Conservation (phyloP, 2,329 filamentous ascomycete genomes). For the Talaromyces sp. region DNA sequence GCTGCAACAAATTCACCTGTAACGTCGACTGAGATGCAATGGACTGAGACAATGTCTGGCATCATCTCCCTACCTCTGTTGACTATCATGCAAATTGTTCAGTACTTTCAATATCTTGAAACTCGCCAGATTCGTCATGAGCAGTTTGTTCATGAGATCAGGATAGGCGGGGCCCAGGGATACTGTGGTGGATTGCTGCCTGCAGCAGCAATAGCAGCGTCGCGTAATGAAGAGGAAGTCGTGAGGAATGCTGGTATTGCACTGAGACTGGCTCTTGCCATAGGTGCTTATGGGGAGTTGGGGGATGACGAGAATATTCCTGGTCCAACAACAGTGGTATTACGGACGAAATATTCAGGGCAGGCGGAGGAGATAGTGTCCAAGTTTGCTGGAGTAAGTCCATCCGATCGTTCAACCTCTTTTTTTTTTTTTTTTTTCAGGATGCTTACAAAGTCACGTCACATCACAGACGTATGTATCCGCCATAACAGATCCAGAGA, state of each 20-base stretch:
- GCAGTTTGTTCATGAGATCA: slow-evolving; percentile 7
- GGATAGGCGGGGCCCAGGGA: slow-evolving; percentile 3
- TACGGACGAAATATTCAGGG: slow-evolving; percentile 8
- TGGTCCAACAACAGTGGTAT: slow-evolving; percentile 10
- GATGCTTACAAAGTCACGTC: not conserved
- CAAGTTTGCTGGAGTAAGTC: slow-evolving; percentile 9
- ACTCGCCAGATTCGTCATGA: not conserved
- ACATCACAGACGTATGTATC: slow-evolving; percentile 9
- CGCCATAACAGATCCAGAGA: slow-evolving; percentile 10
- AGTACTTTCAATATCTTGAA: slow-evolving; percentile 12
- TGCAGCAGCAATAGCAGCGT: slow-evolving; percentile 6
- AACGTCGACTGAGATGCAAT: not conserved
- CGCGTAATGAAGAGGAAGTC: slow-evolving; percentile 5
- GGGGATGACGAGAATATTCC: slow-evolving; percentile 8
- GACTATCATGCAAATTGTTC: slow-evolving; percentile 8
- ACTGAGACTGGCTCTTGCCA: slow-evolving; percentile 1
- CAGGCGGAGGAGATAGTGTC: slow-evolving; percentile 9
- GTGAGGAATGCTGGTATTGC: slow-evolving; percentile 7
- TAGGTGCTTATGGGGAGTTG: slow-evolving; percentile 9
- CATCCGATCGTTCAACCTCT: no score
- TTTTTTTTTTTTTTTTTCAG: no score
- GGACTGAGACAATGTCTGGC: slow-evolving; percentile 12
- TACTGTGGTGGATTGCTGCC: slow-evolving; percentile 11
- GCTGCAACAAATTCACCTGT: not conserved
- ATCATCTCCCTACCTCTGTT: slow-evolving; percentile 9